Evolutionary conservation across 163 green algal species (phyloP), one percentile per base, ranked within the genome.

Genomic region (Trebouxiophyceae sp.): DNA sequence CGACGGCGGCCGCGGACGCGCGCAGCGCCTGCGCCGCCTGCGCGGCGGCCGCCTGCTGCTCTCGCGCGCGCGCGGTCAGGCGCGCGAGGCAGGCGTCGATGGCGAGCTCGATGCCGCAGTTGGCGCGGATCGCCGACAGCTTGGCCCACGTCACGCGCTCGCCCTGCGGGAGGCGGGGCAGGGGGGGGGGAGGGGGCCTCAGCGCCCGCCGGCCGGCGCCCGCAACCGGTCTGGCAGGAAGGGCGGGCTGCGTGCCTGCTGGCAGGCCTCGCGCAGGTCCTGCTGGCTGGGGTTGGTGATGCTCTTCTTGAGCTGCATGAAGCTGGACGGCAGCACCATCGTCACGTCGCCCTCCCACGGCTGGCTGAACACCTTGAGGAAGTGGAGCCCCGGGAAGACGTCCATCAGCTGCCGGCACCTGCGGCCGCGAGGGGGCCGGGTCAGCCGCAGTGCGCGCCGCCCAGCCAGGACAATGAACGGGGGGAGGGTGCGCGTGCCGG

Each of bases 301-400:
- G 33, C 85, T 77, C 74, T 95, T 96, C 59, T 78, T 72, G 19
- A 96, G 44, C 66, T 91, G 77, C 65, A 77, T 85, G 60, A 85
- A 77, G 16, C 67, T 73, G 65, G 84, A 81, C 6, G 89, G 88
- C 78, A 98, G 85, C 54, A 96, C 89, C 65, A 98, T 92, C 33
- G 93, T 99, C 33, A 98, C 78, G 76, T 99, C 93, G 20, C 94
- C 94, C 78, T 99, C 94, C 94, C 94, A 99, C 4, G 89, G 79
- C 87, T 98, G 91, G 33, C 74, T 86, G 67, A 95, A 88, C 6
- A 93, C 75, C 55, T 75, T 86, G 24, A 91, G 76, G 70, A 62
- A 93, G 50, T 62, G 81, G 31, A 77, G 78, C 27, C 83, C 56
- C 16, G 89, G 89, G 56, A 95, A 70, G 55, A 98, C 61, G 62